Base-by-base conservation (phyloP, 257 asterid genomes). In the Petunia axillaris region DNA sequence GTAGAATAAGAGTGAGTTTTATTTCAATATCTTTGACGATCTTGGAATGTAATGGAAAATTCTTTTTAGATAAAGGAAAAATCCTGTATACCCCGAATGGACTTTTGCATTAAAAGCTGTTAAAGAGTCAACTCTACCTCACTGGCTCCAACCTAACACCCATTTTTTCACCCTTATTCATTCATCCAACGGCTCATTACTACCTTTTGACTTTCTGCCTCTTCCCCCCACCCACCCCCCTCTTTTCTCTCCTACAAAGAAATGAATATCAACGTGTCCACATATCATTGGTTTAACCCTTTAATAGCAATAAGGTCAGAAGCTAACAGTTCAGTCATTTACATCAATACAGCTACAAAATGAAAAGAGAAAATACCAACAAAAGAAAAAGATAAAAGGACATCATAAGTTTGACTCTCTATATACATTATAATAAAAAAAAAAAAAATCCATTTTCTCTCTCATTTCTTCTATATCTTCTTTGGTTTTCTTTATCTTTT, bases 141-240 rank as follows among this genome's bases (percentile, higher is more conserved):
- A 66, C 85, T 90, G 90, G 87, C 86, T 82, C 86, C 89, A 84
- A 81, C 88, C 89, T 43, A 84, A 60, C 59, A 58, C 74, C 48
- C 46, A 64, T 75, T 59, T 16, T 62, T 59, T 64, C 4, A 7
- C 75, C 58, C 15, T 48, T 11, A 77, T 41, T 46, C 80, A 57
- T 43, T 74, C 36, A 89, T 87, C 90, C 86, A 91, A 91, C 97
- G 94, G 93, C 90, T 90, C 92, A 88, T 88, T 82, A 85, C 85
- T 75, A 10, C 10, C 89, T 82, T 89, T 93, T 93, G 97, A 90
- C 95, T 91, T 91, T 89, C 4, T 83, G 68, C 73, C 81, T 5
- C 39, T n/a, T 53, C 63, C 62, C 5, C 41, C 15, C 11, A 8
- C 60, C 58, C 67, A 76, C 78, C 77, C 83, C 81, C 73, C 57